Conservation (phyloP, 2,329 filamentous ascomycete genomes). For the Aspergillus novoparasiticus region DNA sequence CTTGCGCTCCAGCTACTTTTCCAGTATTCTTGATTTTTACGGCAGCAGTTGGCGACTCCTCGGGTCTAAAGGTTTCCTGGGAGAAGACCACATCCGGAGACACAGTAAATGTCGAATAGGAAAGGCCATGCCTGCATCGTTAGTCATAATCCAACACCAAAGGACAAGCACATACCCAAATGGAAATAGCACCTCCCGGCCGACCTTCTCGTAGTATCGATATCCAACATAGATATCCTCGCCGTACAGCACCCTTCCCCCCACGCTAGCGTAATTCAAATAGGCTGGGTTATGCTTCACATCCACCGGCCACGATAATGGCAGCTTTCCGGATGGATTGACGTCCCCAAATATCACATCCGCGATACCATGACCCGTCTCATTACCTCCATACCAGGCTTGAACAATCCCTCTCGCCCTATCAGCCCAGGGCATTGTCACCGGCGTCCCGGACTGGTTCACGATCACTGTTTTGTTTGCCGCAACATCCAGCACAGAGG, state of each 20-base stretch:
- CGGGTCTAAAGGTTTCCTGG: constrained; percentile 37
- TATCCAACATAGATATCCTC: constrained; percentile 81
- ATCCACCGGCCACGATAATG: constrained; percentile 68
- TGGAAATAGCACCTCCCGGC: constrained; percentile 66
- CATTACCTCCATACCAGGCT: constrained; percentile 81
- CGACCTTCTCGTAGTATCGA: constrained; percentile 72
- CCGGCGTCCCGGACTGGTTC: constrained; percentile 73
- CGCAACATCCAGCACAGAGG: constrained; percentile 65
- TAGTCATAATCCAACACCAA: not conserved
- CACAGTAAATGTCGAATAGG: constrained; percentile 69
- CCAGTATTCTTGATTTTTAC: constrained; percentile 54
- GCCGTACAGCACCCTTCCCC: constrained; percentile 70
- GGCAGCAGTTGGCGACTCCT: constrained; percentile 48
- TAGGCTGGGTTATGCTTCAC: constrained; percentile 72
- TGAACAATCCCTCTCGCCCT: constrained; percentile 61
- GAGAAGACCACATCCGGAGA: constrained; percentile 40
- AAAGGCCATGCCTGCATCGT: constrained; percentile 63
- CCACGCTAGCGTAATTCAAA: constrained; percentile 71
- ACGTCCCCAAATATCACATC: constrained; percentile 72
- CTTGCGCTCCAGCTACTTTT: constrained; percentile 52
- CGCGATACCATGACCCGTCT: constrained; percentile 77
- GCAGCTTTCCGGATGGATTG: constrained; percentile 73
- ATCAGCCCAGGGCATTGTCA: constrained; percentile 50
- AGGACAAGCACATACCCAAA: constrained; percentile 53
- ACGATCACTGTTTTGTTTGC: constrained; percentile 67